Percentiles rank a stretch among this genome's conserved stretches.
These are phyloP conservation scores for Somion occarium DNA, from an alignment of 1,284 basidiomycete species.

Conservation along the genomic window DNA sequence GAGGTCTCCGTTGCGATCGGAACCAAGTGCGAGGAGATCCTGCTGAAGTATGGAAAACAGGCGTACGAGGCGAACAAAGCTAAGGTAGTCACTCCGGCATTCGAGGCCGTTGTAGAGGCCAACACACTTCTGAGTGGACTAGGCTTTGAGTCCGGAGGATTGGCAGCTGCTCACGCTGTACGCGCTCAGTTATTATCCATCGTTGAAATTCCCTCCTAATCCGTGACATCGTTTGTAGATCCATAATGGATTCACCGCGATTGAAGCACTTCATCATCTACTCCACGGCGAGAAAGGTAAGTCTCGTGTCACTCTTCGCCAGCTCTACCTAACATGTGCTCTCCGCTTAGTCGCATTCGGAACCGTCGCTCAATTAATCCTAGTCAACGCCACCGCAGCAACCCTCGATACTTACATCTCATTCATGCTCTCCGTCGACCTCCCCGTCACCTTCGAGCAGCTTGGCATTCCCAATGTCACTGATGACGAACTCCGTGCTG, in stretches of 20 bases:
- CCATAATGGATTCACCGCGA: constrained; percentile 30
- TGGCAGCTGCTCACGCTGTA: constrained; percentile 31
- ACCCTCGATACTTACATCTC: constrained; percentile 29
- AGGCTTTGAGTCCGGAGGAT: constrained; percentile 31
- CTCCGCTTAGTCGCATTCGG: constrained; percentile 26
- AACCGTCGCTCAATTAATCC: constrained; percentile 28
- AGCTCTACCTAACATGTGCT: background rate
- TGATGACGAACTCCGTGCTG: constrained; percentile 25
- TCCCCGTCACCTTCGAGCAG: constrained; percentile 28
- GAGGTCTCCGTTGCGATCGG: constrained; percentile 28
- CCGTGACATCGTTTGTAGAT: constrained; percentile 19
- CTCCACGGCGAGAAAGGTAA: constrained; percentile 32
- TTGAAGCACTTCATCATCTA: constrained; percentile 26
- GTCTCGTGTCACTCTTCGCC: background rate
- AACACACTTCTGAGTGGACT: constrained; percentile 31
- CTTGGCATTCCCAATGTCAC: constrained; percentile 28
- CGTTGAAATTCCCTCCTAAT: background rate
- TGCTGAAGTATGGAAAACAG: constrained; percentile 31
- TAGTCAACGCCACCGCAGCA: constrained; percentile 21
- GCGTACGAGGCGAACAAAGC: constrained; percentile 32
- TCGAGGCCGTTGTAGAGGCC: constrained; percentile 32
- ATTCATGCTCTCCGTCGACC: constrained; percentile 29
- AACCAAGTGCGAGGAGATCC: constrained; percentile 32
- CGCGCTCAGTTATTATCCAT: too few relatives aligned
- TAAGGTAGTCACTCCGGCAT: constrained; percentile 28